phyloP scores from a whole-genome alignment of 805 yeast species.

The Zygotorulaspora chibaensis region DNA sequence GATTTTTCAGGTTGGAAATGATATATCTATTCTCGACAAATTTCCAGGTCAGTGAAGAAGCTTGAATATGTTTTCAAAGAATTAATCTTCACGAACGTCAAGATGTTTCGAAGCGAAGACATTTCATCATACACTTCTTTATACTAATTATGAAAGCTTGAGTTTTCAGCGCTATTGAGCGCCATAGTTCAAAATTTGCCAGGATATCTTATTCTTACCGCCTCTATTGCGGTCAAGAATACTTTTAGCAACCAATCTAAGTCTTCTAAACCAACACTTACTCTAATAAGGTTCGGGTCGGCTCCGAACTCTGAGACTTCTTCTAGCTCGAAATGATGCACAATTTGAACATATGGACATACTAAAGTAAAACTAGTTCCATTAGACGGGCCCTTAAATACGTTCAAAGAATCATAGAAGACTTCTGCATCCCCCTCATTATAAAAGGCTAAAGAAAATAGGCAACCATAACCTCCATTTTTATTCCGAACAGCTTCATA shows the following conservation, averaged over 20 bases:
- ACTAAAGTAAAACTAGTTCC: slow-evolving; percentile 89
- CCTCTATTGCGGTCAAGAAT: slow-evolving; percentile 46
- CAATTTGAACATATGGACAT: slow-evolving; percentile 79
- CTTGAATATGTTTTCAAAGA: too few relatives aligned
- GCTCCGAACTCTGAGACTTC: slow-evolving; percentile 78
- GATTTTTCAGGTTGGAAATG: too few relatives aligned
- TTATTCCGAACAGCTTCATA: slow-evolving; percentile 9
- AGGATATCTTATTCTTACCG: slow-evolving; percentile 24
- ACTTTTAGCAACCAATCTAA: slow-evolving; percentile 47
- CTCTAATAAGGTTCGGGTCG: slow-evolving; percentile 65
- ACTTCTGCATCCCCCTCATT: slow-evolving; percentile 8
- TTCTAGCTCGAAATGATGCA: slow-evolving; percentile 75
- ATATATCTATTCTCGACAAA: too few relatives aligned
- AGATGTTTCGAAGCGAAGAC: too few relatives aligned
- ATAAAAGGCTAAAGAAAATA: slow-evolving; percentile 10
- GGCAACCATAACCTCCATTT: slow-evolving; percentile 15
- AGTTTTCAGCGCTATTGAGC: too few relatives aligned
- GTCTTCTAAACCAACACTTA: slow-evolving; percentile 79
- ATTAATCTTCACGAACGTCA: too few relatives aligned
- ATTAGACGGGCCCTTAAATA: slow-evolving; percentile 71
- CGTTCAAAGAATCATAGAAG: slow-evolving; percentile 10
- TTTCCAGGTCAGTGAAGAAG: too few relatives aligned
- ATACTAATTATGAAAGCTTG: too few relatives aligned
- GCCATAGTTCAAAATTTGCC: too few relatives aligned
- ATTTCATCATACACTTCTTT: too few relatives aligned